phyloP scores from a whole-genome alignment of 2,329 filamentous ascomycete species.

The Ramularia endophylla region DNA sequence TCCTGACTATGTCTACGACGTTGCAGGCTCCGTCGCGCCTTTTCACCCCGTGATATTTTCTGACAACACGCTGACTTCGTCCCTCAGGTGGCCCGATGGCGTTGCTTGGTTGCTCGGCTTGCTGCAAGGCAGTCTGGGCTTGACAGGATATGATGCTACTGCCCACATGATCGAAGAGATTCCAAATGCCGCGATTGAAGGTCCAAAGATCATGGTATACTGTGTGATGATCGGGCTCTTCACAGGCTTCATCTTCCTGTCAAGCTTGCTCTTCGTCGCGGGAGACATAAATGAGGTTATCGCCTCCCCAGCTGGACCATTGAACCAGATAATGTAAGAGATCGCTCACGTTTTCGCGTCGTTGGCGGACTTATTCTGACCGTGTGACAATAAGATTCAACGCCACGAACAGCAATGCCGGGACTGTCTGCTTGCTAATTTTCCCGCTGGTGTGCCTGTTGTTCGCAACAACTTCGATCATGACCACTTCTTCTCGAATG shows the following conservation, averaged over 20 bases:
- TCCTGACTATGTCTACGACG: no score
- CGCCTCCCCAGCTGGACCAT: slow-evolving; percentile 26
- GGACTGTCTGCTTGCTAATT: slow-evolving; percentile 32
- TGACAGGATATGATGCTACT: slow-evolving; percentile 47
- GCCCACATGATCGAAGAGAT: slow-evolving; percentile 45
- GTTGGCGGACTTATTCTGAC: no score
- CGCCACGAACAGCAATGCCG: slow-evolving; percentile 30
- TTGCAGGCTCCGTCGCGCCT: no score
- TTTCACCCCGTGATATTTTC: no score
- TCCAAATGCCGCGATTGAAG: slow-evolving; percentile 30
- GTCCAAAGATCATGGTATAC: slow-evolving; percentile 33
- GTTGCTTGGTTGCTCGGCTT: slow-evolving; percentile 40
- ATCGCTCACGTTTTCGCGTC: no score
- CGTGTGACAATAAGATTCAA: slow-evolving; percentile 15
- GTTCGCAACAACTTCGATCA: slow-evolving; percentile 31
- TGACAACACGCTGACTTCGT: no score
- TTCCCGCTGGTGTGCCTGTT: slow-evolving; percentile 32
- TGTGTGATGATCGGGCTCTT: slow-evolving; percentile 31
- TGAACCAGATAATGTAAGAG: slow-evolving; percentile 27
- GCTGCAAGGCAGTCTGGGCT: slow-evolving; percentile 31
- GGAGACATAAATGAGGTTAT: slow-evolving; percentile 30
- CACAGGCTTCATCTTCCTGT: slow-evolving; percentile 33
- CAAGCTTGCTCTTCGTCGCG: slow-evolving; percentile 32
- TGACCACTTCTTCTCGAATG: slow-evolving; percentile 34
- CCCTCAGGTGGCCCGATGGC: slow-evolving; percentile 36